Base-by-base conservation (phyloP, 805 yeast species). In the Myxozyma vanderwaltii region DNA sequence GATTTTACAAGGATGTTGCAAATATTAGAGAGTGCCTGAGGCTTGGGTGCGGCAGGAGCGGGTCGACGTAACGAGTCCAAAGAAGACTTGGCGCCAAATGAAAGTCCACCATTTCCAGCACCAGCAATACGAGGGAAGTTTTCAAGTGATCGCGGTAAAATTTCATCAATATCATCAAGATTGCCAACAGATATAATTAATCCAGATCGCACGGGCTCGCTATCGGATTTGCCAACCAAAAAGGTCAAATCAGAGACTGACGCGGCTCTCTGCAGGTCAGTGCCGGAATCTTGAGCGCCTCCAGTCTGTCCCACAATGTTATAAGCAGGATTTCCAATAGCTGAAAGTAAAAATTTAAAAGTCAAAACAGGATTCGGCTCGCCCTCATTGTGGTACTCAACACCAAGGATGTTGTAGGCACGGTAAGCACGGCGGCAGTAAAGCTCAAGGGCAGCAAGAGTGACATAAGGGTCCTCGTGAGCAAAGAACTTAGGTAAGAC, bases 341-440 rank as follows among this genome's bases (percentile, higher is more conserved):
- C 80, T 61, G 96, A 96, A 68, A 91, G 78, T 74, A 87, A 89
- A 81, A 91, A 91, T 68, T 83, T 83, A 96, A 96, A 91, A 64
- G 89, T 86, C 63, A 91, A 82, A 56, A 88, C 81, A 40, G 97
- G 95, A 52, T 81, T 73, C 17, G 67, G 58, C 19, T 71, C 70
- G 44, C 77, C 76, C 7, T 79, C 81, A 24, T 74, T 67, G 56
- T 82, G 79, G 70, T 89, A 89, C 55, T 78, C 76, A 54, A 95
- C 82, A 64, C 86, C 87, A 56, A 89, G 86, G 63, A 94, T 86
- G 41, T 90, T 86, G 77, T 95, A 94, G 39, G 98, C 98, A 71
- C 98, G 85, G 79, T 91, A 94, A 46, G 98, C 96, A 74, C 99
- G 87, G 74, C 98, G 87, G 61, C 91, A 86, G 75, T 94, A 94